Evolutionary conservation across 495 filamentous ascomycete species (phyloP).

Genomic region (Podospora tetraspora): DNA sequence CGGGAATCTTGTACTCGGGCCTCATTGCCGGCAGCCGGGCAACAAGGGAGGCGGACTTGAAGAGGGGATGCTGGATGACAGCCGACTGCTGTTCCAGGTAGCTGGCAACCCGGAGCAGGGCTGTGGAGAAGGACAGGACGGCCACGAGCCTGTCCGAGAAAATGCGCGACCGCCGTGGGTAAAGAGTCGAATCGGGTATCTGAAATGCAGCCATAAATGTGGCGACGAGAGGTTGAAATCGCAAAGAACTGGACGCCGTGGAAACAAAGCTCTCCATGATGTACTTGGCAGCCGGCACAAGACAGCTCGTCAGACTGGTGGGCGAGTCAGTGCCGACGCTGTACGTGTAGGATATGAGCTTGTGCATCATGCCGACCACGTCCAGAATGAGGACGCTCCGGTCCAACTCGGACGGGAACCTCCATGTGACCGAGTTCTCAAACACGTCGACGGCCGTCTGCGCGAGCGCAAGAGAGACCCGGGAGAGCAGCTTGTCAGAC

Average conservation of each 20-base stretch:
- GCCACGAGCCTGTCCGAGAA: conserved; percentile 59
- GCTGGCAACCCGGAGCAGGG: conserved; percentile 62
- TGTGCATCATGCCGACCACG: conserved; percentile 63
- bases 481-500: conserved; percentile 69
- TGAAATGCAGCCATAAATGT: conserved; percentile 63
- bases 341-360: conserved; percentile 64
- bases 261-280: conserved; percentile 72
- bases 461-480: conserved; percentile 64
- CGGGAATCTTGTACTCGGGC: conserved; percentile 57
- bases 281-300: conserved; percentile 66
- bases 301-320: conserved; percentile 55
- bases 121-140: conserved; percentile 60
- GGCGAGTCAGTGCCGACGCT: conserved; percentile 56
- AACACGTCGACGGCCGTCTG: conserved; percentile 72
- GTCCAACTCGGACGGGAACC: conserved; percentile 62
- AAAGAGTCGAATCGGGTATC: conserved; percentile 59
- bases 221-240: conserved; percentile 71
- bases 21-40: conserved; percentile 73
- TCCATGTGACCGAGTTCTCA: conserved; percentile 77
- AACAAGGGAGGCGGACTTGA: conserved; percentile 67
- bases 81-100: conserved; percentile 55
- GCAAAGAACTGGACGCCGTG: conserved; percentile 58
- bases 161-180: conserved; percentile 50
- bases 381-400: conserved; percentile 49
- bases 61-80: conserved; percentile 70